Percentiles rank a stretch among this genome's conserved stretches.
These are phyloP conservation scores for Curvularia sp. DNA, from an alignment of 2,329 filamentous ascomycete species.

Conservation along the genomic window DNA sequence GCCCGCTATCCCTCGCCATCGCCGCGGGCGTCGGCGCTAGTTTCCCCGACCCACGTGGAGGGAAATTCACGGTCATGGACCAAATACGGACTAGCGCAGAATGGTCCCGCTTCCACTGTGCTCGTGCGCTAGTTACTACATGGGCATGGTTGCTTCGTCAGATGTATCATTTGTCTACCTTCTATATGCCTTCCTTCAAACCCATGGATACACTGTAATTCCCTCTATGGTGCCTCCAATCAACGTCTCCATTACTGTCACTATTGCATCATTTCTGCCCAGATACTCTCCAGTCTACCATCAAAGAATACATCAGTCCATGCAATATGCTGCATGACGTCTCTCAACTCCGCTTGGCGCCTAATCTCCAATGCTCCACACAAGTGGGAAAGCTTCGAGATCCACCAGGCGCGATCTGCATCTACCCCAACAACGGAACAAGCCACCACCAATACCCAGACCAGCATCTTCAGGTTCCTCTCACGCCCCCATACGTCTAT, in stretches of 20 bases:
- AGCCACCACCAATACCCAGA: constrained; percentile 34
- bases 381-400: constrained; percentile 20
- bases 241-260: neutral
- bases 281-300: constrained; percentile 15
- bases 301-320: constrained; percentile 35
- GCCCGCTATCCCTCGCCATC: constrained; percentile 23
- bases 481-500: constrained; percentile 22
- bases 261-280: constrained; percentile 4
- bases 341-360: constrained; percentile 17
- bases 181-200: neutral
- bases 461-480: constrained; percentile 29
- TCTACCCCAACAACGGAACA: constrained; percentile 22
- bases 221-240: neutral
- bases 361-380: constrained; percentile 11
- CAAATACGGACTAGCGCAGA: constrained; percentile 9
- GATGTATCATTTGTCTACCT: neutral
- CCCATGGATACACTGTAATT: neutral
- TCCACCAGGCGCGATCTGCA: constrained; percentile 27
- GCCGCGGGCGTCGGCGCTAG: constrained; percentile 18
- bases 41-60: constrained; percentile 16
- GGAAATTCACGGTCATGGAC: constrained; percentile 17
- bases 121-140: neutral
- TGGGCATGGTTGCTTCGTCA: neutral
- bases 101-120: neutral
- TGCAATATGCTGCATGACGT: constrained; percentile 26